phyloP scores from a whole-genome alignment of 2,329 filamentous ascomycete species.

The Monilinia vaccinii-corymbosi region DNA sequence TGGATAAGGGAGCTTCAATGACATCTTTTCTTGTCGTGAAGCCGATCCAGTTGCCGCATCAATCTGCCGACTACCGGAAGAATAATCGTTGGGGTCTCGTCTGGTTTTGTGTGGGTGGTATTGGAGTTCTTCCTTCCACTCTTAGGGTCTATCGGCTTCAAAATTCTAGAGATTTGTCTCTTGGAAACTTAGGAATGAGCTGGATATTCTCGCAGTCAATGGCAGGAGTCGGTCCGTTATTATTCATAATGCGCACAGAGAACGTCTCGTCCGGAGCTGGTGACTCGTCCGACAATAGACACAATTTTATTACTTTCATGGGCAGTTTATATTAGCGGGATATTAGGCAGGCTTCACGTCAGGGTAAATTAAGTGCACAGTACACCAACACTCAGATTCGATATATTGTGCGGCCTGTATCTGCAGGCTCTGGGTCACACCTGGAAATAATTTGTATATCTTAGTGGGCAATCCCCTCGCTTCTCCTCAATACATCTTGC shows the following conservation, averaged over 20 bases:
- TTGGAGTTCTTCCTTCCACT: neutral
- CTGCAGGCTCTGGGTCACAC: neutral
- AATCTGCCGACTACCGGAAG: constrained; percentile 8
- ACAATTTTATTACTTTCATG: constrained; percentile 13
- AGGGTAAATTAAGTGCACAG: constrained; percentile 2
- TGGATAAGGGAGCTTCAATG: constrained; percentile 27
- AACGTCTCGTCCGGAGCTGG: neutral
- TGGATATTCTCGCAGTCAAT: constrained; percentile 1
- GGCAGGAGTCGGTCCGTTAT: constrained; percentile 7
- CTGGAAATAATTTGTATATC: constrained; percentile 1
- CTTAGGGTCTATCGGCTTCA: neutral
- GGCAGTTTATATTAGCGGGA: constrained; percentile 15
- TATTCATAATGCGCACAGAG: neutral
- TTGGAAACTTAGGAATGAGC: neutral
- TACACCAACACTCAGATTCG: constrained; percentile 2
- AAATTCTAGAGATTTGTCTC: neutral
- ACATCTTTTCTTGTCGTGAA: constrained; percentile 23
- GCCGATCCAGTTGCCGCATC: constrained; percentile 12
- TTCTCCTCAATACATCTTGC: neutral
- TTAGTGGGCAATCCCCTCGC: neutral
- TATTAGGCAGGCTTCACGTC: constrained; percentile 2
- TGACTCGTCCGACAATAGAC: constrained; percentile 5
- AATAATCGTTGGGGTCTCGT: constrained; percentile 1
- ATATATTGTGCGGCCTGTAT: constrained; percentile 3
- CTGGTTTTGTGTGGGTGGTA: constrained; percentile 4